A percentile compares a stretch with the other conserved stretches of the same genome.
Evolutionary conservation across 441 rosid species (phyloP).

Genomic region (Adansonia grandidieri): DNA sequence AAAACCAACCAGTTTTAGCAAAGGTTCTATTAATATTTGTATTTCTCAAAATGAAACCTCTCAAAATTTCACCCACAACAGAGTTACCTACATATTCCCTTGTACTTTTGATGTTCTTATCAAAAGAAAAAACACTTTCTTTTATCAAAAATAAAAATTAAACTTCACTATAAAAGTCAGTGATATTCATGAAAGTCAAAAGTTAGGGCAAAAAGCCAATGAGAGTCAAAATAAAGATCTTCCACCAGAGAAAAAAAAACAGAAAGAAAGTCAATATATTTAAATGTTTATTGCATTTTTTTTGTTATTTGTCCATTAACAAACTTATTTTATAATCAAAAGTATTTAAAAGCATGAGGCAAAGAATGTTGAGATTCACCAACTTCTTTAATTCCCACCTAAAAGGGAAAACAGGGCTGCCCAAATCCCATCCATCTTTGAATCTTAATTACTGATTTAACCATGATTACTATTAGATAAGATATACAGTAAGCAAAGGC

Average conservation of each 20-base stretch:
- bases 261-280: background rate
- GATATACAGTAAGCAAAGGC: too few species aligned
- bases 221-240: background rate
- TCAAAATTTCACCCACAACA: too few species aligned
- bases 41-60: too few species aligned
- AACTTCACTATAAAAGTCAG: background rate
- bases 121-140: background rate
- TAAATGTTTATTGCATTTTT: background rate
- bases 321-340: background rate
- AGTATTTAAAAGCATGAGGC: background rate
- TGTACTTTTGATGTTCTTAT: too few species aligned
- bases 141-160: background rate
- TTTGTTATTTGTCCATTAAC: background rate
- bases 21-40: too few species aligned
- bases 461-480: too few species aligned
- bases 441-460: too few species aligned
- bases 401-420: background rate
- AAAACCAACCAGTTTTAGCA: too few species aligned
- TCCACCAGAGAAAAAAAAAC: background rate
- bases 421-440: background rate
- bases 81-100: too few species aligned
- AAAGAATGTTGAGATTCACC: background rate
- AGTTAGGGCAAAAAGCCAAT: background rate
- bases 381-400: constrained; percentile 4
- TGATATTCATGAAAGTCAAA: background rate